Base-by-base conservation (phyloP, 371 early-diverging fungal genomes). In the Mucor racemosus region DNA sequence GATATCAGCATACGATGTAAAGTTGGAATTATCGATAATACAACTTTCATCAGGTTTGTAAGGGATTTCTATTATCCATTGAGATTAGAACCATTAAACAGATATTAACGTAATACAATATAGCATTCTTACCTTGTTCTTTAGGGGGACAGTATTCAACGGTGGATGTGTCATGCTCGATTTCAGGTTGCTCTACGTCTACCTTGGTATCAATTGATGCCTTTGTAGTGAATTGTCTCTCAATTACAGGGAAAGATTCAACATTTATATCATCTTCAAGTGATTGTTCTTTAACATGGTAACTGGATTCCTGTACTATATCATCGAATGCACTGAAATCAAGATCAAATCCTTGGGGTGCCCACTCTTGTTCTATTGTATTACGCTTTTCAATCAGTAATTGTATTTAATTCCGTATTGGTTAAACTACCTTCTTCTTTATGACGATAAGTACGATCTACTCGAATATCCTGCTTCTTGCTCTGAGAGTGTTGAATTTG, bases 81-180 rank as follows among this genome's bases (percentile, higher is more conserved):
- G 7, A 5, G 1, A 40, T 62, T 9, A 54, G 33, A 2, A 39
- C 11, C 14, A 7, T 15, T 35, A 5, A 6, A 33, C 7, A 5
- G 11, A 15, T 3, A 13, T 14, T 33, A 35, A 35, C 0, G 5
- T 26, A 26, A 0, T 40, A 14, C 15, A 21, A 0, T 7, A 17
- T 15, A 6, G 15, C 10, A 31, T 35, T 3, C 26, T 35, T 48
- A 65, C 65, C 66, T 60, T 59, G 11, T 17, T 66, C 66, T 60
- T 41, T 66, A 9, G 66, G 67, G 13, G 62, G 62, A 15, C 62
- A 62, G 39, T 57, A 67, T 60, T 66, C 66, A 26, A 66, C 60
- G 4, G 58, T 66, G 9, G 39, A 36, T 14, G 17, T 35, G 14
- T 62, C 62, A 6, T 62, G 44, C 19, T 62, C 62, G 13, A 50